phyloP scores from a whole-genome alignment of 176 grass and related monocot species.

The Eleusine coracana region DNA sequence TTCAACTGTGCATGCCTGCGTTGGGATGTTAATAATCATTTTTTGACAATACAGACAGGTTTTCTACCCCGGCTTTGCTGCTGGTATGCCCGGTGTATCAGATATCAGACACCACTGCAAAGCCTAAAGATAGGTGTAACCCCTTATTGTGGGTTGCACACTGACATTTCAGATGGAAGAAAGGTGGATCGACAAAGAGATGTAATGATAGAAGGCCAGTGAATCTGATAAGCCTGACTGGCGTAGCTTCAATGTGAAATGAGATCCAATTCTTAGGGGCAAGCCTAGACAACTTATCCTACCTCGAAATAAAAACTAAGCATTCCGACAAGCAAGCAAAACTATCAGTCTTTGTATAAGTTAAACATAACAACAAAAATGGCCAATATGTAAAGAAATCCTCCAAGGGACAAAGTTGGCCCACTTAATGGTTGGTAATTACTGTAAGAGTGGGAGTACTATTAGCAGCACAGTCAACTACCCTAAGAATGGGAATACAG shows the following conservation, averaged over 20 bases:
- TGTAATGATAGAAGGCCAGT: background rate
- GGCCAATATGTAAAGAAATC: background rate
- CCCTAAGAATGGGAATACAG: background rate
- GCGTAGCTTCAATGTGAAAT: background rate
- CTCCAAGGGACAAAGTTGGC: background rate
- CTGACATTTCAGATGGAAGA: background rate
- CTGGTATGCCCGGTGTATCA: background rate
- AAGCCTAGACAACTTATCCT: conserved; percentile 1
- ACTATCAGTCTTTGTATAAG: background rate
- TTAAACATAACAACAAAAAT: background rate
- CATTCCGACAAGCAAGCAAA: background rate
- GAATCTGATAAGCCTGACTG: background rate
- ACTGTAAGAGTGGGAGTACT: background rate
- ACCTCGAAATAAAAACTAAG: conserved; percentile 21
- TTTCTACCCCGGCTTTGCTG: too few species aligned
- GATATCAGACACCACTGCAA: background rate
- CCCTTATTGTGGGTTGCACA: too few species aligned
- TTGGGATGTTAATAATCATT: too few species aligned
- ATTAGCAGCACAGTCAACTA: background rate
- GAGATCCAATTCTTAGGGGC: background rate
- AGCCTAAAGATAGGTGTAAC: too few species aligned
- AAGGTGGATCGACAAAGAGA: background rate
- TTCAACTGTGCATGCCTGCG: too few species aligned
- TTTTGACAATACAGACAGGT: too few species aligned
- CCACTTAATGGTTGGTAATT: background rate